Evolutionary conservation across 129 eudicot genomes (phyloP), one percentile per base, ranked within the genome.

Genomic region (Lonicera japonica): DNA sequence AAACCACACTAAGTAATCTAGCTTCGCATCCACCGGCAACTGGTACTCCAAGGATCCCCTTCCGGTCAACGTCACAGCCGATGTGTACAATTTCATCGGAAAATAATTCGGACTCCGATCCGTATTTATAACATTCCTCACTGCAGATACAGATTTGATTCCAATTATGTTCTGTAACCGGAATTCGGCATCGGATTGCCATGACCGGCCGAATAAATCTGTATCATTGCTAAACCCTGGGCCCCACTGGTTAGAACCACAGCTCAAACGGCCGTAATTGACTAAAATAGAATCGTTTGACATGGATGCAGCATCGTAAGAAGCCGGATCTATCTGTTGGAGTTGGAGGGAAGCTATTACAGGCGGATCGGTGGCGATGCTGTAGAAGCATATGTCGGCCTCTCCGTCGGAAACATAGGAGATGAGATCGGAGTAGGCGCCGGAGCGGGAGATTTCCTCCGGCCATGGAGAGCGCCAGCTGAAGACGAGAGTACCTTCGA

Each of bases 341-440:
- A 94, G 65, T 72, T 88, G 82, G 7, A 94, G 58, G 11, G 99
- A 88, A 16, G 82, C 95, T 21, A 94, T 75, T 0, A 94, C 86
- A 1, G 99, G 99, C 11, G 96, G 71, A 71, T 94, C 99, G 25
- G 99, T 94, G 43, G 95, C 96, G 56, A 94, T 88, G 72, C 95
- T 85, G 77, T 88, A 94, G 11, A 94, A 85, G 52, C 99, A 94
- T 24, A 94, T 73, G 58, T 85, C 83, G 9, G 85, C 92, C 17
- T 71, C 77, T 46, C 78, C 77, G 36, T 82, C 87, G 57, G 80
- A 59, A 16, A 78, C 60, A n/a, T 45, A 71, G 25, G 85, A 79
- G 48, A 88, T 68, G 17, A 94, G 80, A 77, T 88, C 99, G 19
- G 92, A 82, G 75, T 94, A 88, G 1, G 83, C 87, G 14, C 99